phyloP scores from a whole-genome alignment of 106 monocot genomes.

The Apostasia ramifera region DNA sequence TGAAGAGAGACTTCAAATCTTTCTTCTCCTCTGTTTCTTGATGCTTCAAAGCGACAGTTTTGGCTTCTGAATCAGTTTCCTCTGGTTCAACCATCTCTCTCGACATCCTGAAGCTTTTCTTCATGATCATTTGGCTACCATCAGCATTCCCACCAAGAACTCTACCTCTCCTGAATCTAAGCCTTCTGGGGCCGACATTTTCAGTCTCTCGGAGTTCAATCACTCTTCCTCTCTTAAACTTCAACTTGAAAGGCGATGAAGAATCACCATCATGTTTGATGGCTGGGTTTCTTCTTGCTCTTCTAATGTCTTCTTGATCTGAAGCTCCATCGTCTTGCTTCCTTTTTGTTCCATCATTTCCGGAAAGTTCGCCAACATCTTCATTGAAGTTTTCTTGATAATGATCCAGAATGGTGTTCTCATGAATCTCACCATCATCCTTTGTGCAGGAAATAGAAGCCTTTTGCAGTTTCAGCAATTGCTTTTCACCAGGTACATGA shows the following conservation, averaged over 20 bases:
- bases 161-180: constrained; percentile 49
- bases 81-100: constrained; percentile 10
- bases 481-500: not conserved
- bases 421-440: not conserved
- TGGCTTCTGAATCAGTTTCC: constrained; percentile 18
- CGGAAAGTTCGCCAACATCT: not conserved
- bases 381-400: constrained; percentile 8
- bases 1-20: constrained; percentile 42
- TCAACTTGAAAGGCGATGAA: constrained; percentile 40
- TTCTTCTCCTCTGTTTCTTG: constrained; percentile 60
- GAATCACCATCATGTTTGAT: constrained; percentile 13
- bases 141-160: constrained; percentile 9
- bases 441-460: not conserved
- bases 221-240: constrained; percentile 54
- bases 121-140: constrained; percentile 8
- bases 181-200: constrained; percentile 35
- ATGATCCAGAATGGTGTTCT: not conserved
- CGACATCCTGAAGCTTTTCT: constrained; percentile 22
- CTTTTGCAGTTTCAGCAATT: not conserved
- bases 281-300: constrained; percentile 14
- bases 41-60: constrained; percentile 52
- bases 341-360: constrained; percentile 8
- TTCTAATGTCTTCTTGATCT: constrained; percentile 13
- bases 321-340: not conserved
- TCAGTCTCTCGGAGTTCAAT: constrained; percentile 41